Conservation (phyloP, 768 basidiomycete species). For the Tulasnella sp. region DNA sequence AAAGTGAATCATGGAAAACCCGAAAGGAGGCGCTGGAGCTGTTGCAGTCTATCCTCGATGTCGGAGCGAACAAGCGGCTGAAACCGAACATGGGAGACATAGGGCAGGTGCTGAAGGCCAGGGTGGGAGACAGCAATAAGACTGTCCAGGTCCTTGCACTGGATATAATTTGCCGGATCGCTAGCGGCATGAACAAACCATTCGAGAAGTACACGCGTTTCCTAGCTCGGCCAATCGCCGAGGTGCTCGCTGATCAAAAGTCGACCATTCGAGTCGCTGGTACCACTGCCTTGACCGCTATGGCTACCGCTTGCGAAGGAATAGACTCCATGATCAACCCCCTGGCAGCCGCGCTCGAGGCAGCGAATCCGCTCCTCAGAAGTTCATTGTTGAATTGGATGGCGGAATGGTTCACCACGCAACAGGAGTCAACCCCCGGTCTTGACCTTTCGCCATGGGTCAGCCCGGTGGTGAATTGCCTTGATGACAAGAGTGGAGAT, state of each 20-base stretch:
- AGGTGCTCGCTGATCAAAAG: constrained; percentile 89
- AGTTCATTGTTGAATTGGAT: constrained; percentile 72
- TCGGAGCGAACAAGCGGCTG: constrained; percentile 83
- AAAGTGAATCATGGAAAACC: constrained; percentile 93
- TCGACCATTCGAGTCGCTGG: constrained; percentile 72
- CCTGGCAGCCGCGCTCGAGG: constrained; percentile 70
- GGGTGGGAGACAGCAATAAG: constrained; percentile 88
- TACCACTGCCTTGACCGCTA: constrained; percentile 65
- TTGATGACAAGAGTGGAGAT: constrained; percentile 87
- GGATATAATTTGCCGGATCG: constrained; percentile 81
- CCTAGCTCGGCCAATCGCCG: constrained; percentile 64
- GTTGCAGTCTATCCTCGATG: constrained; percentile 73
- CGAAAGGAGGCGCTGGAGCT: constrained; percentile 91
- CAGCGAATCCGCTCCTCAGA: constrained; percentile 78
- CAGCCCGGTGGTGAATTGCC: constrained; percentile 52
- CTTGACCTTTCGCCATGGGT: constrained; percentile 62
- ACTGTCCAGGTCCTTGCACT: constrained; percentile 83
- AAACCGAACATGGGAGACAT: constrained; percentile 92
- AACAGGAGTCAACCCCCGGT: constrained; percentile 37
- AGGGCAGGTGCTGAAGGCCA: constrained; percentile 72
- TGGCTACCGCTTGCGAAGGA: constrained; percentile 74
- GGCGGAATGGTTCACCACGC: constrained; percentile 61
- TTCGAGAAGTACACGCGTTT: constrained; percentile 84
- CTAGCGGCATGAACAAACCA: constrained; percentile 87
- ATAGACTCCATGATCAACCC: constrained; percentile 73